Conservation (phyloP, 352 stramenopile genomes). For the Globisporangium polare region DNA sequence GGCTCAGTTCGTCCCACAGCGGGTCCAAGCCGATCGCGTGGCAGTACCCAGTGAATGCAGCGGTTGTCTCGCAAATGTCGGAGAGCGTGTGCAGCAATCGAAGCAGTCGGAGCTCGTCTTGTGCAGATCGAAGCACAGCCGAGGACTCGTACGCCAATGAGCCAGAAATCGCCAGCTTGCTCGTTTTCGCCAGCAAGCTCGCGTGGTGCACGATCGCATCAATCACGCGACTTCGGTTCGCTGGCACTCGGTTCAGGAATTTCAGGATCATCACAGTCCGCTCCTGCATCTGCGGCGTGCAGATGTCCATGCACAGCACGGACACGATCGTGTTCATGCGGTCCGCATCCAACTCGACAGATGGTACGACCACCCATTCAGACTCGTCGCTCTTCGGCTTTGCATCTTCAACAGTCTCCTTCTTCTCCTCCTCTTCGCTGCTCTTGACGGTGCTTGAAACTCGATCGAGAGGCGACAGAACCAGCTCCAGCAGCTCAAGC, state of each 20-base stretch:
- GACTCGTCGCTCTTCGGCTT: slow-evolving; percentile 23
- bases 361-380: slow-evolving; percentile 73
- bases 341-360: slow-evolving; percentile 42
- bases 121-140: slow-evolving; percentile 69
- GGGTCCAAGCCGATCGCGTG: slow-evolving; percentile 61
- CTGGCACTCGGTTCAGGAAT: slow-evolving; percentile 59
- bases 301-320: slow-evolving; percentile 77
- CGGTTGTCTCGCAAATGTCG: slow-evolving; percentile 69
- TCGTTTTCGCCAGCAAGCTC: slow-evolving; percentile 36
- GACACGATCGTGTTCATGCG: slow-evolving; percentile 61
- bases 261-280: slow-evolving; percentile 78
- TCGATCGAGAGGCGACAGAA: slow-evolving; percentile 85
- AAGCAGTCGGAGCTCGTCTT: slow-evolving; percentile 94
- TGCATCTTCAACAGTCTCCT: slow-evolving; percentile 18
- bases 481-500: slow-evolving; percentile 88
- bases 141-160: slow-evolving; percentile 51
- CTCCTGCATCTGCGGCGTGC: slow-evolving; percentile 78
- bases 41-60: slow-evolving; percentile 69
- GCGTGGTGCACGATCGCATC: slow-evolving; percentile 64
- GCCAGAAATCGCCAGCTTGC: slow-evolving; percentile 8
- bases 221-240: slow-evolving; percentile 60
- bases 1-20: slow-evolving; percentile 76
- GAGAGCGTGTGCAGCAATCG: slow-evolving; percentile 95
- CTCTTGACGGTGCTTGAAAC: slow-evolving; percentile 21
- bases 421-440: slow-evolving; percentile 19